Evolutionary conservation across 169 alveolate genomes (phyloP).

Genomic region (Babesia sp.): DNA sequence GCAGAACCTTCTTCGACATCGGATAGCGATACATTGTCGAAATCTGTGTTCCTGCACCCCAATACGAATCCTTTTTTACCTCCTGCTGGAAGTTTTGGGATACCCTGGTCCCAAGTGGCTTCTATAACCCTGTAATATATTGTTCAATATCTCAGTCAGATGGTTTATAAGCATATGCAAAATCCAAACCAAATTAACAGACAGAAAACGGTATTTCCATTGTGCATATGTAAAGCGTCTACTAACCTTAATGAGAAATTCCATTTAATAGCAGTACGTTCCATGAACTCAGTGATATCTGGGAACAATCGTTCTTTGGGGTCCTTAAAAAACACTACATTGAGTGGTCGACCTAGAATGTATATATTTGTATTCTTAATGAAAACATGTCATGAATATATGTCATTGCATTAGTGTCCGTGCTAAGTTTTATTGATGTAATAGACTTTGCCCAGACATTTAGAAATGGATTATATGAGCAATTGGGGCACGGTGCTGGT

Average conservation of each 20-base stretch:
- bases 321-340: slow-evolving; percentile 46
- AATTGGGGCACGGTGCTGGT: too few relatives aligned
- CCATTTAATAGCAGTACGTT: neutral
- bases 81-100: slow-evolving; percentile 9
- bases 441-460: neutral
- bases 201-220: neutral
- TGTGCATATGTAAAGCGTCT: neutral
- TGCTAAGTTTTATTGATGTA: too few relatives aligned
- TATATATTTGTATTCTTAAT: too few relatives aligned
- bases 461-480: too few relatives aligned
- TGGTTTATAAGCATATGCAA: too few relatives aligned
- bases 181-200: too few relatives aligned
- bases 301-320: slow-evolving; percentile 19
- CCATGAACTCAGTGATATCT: slow-evolving; percentile 43
- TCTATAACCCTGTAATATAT: slow-evolving; percentile 20
- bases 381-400: too few relatives aligned
- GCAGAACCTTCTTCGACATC: slow-evolving; percentile 45
- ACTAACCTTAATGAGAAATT: slow-evolving; percentile 17
- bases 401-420: too few relatives aligned
- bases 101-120: slow-evolving; percentile 42
- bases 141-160: neutral
- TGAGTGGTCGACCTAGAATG: slow-evolving; percentile 23
- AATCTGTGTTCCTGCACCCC: slow-evolving; percentile 50
- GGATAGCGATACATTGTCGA: neutral
- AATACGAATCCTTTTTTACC: slow-evolving; percentile 23